Conservation (phyloP, 306 rosid genomes). For the Pachyrhizus erosus region DNA sequence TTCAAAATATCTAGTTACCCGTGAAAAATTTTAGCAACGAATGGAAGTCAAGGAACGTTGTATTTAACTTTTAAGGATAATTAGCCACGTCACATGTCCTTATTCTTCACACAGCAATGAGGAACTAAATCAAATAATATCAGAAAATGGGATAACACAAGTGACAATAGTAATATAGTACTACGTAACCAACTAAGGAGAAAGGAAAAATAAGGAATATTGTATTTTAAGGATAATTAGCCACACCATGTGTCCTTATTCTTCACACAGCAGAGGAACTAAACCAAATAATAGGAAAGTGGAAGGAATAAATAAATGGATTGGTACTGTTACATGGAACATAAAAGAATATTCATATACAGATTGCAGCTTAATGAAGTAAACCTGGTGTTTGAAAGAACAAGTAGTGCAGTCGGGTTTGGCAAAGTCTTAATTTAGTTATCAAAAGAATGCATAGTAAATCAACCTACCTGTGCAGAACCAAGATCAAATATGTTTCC, state of each 20-base stretch:
- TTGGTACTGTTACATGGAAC: neutral
- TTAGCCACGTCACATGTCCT: neutral
- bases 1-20: constrained; percentile 4
- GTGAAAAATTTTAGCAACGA: neutral
- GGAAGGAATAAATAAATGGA: constrained; percentile 11
- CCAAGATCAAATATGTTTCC: constrained; percentile 99
- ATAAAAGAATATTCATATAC: constrained; percentile 16
- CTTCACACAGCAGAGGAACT: neutral
- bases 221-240: constrained; percentile 20
- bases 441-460: constrained; percentile 25
- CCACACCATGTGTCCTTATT: neutral
- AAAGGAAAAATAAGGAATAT: neutral
- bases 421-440: constrained; percentile 13
- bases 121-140: neutral
- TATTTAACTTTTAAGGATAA: neutral
- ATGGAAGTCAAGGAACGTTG: neutral
- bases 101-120: neutral
- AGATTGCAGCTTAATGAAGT: constrained; percentile 12
- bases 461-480: constrained; percentile 75
- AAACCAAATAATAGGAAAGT: constrained; percentile 23
- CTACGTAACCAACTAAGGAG: neutral
- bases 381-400: neutral
- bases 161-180: constrained; percentile 22
- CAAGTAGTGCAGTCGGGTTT: constrained; percentile 5
- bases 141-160: neutral